Percentiles rank a stretch among this genome's conserved stretches.
Conservation (phyloP, 2,329 filamentous ascomycete genomes). For the Tolypocladium capitatum region DNA sequence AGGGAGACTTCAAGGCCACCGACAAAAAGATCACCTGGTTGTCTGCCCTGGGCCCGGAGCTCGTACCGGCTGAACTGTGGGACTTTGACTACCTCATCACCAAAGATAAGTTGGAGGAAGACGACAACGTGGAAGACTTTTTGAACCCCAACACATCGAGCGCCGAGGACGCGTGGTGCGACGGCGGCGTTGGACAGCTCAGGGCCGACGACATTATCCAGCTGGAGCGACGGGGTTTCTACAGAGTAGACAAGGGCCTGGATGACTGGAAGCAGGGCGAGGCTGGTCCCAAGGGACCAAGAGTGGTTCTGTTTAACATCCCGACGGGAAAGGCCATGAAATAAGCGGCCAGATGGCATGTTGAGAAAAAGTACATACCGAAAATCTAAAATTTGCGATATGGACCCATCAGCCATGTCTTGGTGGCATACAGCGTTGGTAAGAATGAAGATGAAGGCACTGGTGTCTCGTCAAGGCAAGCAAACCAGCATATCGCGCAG, state of each 20-base stretch:
- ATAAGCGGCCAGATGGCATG: background rate
- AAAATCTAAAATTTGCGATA: background rate
- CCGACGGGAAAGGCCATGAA: conserved; percentile 32
- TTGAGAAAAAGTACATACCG: background rate
- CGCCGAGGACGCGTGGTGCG: conserved; percentile 62
- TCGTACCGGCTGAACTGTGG: conserved; percentile 74
- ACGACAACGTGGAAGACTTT: conserved; percentile 75
- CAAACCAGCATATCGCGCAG: conserved; percentile 7
- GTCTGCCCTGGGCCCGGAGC: conserved; percentile 58
- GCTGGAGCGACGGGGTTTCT: conserved; percentile 88
- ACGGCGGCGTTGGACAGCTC: conserved; percentile 64
- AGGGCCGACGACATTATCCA: conserved; percentile 89
- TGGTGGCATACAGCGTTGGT: background rate
- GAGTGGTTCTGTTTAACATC: conserved; percentile 42
- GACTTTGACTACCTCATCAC: conserved; percentile 93
- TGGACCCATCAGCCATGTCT: background rate
- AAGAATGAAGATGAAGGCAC: background rate
- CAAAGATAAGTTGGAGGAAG: conserved; percentile 86
- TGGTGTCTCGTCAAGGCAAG: background rate
- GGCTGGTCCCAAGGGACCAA: conserved; percentile 32
- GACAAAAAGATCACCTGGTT: conserved; percentile 97
- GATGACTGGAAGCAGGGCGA: conserved; percentile 35
- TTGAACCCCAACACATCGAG: conserved; percentile 65
- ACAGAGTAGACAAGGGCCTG: conserved; percentile 61
- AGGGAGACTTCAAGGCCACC: conserved; percentile 88